A percentile compares a stretch with the other conserved stretches of the same genome.
phyloP scores from a whole-genome alignment of 2,329 filamentous ascomycete species.

The Exophiala dermatitidis region DNA sequence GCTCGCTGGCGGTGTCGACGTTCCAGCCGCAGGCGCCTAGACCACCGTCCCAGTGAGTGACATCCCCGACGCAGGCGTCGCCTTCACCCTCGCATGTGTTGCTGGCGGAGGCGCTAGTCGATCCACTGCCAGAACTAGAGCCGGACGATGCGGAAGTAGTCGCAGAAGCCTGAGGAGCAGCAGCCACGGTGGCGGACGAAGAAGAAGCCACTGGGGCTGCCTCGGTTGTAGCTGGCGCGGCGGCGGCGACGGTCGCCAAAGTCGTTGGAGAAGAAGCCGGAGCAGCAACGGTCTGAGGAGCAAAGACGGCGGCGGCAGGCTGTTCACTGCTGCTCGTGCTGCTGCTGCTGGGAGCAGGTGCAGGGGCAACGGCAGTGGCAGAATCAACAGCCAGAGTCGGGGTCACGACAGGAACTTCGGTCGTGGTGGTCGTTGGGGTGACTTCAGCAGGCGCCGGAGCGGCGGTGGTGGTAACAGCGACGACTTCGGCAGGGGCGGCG shows the following conservation, averaged over 20 bases:
- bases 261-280: slow-evolving; percentile 12
- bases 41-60: slow-evolving; percentile 66
- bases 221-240: not conserved
- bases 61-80: slow-evolving; percentile 50
- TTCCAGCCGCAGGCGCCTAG: slow-evolving; percentile 61
- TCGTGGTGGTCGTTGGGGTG: not conserved
- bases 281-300: slow-evolving; percentile 3
- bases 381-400: too few relatives aligned
- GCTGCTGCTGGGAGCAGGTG: not conserved
- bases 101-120: slow-evolving; percentile 3
- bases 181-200: not conserved
- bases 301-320: not conserved
- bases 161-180: not conserved
- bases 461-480: not conserved
- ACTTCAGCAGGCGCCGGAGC: not conserved
- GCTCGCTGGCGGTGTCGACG: slow-evolving; percentile 49
- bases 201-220: not conserved
- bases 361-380: not conserved
- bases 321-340: too few relatives aligned
- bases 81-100: slow-evolving; percentile 31
- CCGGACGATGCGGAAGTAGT: not conserved
- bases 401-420: not conserved
- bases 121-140: too few relatives aligned
- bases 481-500: not conserved
- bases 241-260: slow-evolving; percentile 10